phyloP scores from a whole-genome alignment of 2,329 filamentous ascomycete genomes.

The Clonostachys byssicola region DNA sequence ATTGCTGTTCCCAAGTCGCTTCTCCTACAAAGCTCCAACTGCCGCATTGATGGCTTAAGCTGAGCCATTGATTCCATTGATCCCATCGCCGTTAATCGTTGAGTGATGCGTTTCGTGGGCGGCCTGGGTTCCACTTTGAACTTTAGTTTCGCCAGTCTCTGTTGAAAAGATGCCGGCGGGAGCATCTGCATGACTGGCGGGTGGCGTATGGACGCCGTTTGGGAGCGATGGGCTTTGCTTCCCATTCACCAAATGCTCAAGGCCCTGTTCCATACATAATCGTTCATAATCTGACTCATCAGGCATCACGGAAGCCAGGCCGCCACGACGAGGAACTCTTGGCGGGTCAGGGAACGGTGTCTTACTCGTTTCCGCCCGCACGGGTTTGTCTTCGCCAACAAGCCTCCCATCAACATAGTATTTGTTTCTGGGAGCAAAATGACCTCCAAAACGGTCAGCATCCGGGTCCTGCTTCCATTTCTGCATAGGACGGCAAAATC shows the following conservation, averaged over 20 bases:
- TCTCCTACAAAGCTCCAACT: too few species aligned
- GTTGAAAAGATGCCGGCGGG: not conserved
- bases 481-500: constrained; percentile 32
- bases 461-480: constrained; percentile 60
- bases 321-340: constrained; percentile 49
- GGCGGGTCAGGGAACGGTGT: constrained; percentile 47
- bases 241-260: constrained; percentile 47
- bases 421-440: constrained; percentile 48
- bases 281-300: constrained; percentile 53
- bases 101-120: not conserved
- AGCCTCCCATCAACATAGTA: constrained; percentile 54
- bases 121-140: not conserved
- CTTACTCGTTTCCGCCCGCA: constrained; percentile 40
- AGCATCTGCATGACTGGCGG: constrained; percentile 27
- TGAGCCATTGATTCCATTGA: constrained; percentile 1
- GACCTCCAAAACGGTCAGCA: constrained; percentile 42
- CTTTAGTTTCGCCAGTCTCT: not conserved
- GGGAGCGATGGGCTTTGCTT: constrained; percentile 34
- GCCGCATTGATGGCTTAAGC: not conserved
- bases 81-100: not conserved
- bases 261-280: constrained; percentile 53
- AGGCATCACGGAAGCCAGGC: constrained; percentile 42
- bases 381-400: constrained; percentile 45
- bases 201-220: constrained; percentile 44
- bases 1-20: too few species aligned